Evolutionary conservation across 2,329 filamentous ascomycete genomes (phyloP).

Genomic region (Xylaria sp.): DNA sequence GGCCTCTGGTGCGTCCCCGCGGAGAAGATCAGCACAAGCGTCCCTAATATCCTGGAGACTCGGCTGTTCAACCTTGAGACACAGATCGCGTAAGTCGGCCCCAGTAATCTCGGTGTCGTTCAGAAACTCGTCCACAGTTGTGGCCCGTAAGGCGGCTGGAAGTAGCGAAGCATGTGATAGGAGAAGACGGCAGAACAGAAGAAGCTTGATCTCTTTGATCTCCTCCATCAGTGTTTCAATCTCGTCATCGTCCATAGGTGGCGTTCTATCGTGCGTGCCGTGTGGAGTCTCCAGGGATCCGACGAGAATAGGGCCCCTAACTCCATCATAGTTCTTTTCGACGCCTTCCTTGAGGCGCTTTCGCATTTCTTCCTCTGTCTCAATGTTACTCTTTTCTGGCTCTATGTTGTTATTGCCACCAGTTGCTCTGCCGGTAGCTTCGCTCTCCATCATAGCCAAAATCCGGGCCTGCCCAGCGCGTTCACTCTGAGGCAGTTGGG

Average conservation of each 20-base stretch:
- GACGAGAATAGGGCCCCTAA: slow-evolving; percentile 49
- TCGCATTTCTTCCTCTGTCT: slow-evolving; percentile 55
- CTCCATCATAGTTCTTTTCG: slow-evolving; percentile 49
- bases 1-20: slow-evolving; percentile 49
- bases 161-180: slow-evolving; percentile 59
- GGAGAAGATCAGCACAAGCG: slow-evolving; percentile 61
- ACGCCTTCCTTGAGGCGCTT: slow-evolving; percentile 55
- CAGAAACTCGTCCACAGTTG: slow-evolving; percentile 59
- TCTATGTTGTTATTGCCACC: slow-evolving; percentile 35
- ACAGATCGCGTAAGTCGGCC: slow-evolving; percentile 58
- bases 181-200: slow-evolving; percentile 60
- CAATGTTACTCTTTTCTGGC: slow-evolving; percentile 55
- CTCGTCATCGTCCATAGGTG: slow-evolving; percentile 56
- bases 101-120: slow-evolving; percentile 54
- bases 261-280: slow-evolving; percentile 49
- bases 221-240: slow-evolving; percentile 56
- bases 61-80: slow-evolving; percentile 60
- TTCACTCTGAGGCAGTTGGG: neutral
- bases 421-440: neutral
- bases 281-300: slow-evolving; percentile 50
- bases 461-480: slow-evolving; percentile 38
- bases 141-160: slow-evolving; percentile 56
- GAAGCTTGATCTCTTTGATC: slow-evolving; percentile 60
- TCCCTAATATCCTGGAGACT: slow-evolving; percentile 61
- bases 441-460: slow-evolving; percentile 37